phyloP scores from a whole-genome alignment of 2,329 filamentous ascomycete species.

The Alternaria gaisen region DNA sequence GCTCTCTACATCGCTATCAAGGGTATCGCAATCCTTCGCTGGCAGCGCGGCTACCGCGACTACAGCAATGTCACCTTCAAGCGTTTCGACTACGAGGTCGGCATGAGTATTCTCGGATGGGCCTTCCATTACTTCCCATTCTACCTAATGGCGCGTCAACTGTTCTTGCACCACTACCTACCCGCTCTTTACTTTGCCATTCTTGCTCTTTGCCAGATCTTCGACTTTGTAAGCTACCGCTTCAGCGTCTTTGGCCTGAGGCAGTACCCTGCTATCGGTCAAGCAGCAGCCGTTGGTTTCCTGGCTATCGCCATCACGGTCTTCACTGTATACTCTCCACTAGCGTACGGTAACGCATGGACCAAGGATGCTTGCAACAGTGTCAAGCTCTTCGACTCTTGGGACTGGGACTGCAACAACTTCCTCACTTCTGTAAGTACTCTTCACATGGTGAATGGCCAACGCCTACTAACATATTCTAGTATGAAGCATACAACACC shows the following conservation, averaged over 20 bases:
- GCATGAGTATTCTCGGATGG: slow-evolving; percentile 90
- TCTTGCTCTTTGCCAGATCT: slow-evolving; percentile 85
- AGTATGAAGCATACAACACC: slow-evolving; percentile 46
- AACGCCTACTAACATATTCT: slow-evolving; percentile 12
- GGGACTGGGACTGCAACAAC: slow-evolving; percentile 98
- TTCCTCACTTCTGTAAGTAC: slow-evolving; percentile 85
- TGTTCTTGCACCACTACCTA: slow-evolving; percentile 99
- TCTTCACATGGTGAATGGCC: slow-evolving; percentile 8
- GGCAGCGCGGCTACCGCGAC: slow-evolving; percentile 92
- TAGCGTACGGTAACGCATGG: slow-evolving; percentile 94
- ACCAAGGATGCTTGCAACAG: slow-evolving; percentile 86
- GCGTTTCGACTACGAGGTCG: slow-evolving; percentile 97
- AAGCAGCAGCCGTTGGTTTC: slow-evolving; percentile 75
- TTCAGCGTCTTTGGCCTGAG: slow-evolving; percentile 73
- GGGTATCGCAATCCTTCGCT: slow-evolving; percentile 83
- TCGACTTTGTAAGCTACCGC: slow-evolving; percentile 83
- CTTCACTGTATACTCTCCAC: slow-evolving; percentile 85
- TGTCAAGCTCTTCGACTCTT: slow-evolving; percentile 85
- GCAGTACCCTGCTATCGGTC: slow-evolving; percentile 76
- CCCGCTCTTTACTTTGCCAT: slow-evolving; percentile 96
- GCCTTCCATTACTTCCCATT: slow-evolving; percentile 99
- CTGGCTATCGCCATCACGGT: slow-evolving; percentile 76
- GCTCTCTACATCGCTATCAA: slow-evolving; percentile 84
- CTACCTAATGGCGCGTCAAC: slow-evolving; percentile 95
- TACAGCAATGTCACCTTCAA: slow-evolving; percentile 86